These are phyloP conservation scores for Fonsecaea pedrosoi DNA, from an alignment of 2,329 filamentous ascomycete species.

Conservation along the genomic window DNA sequence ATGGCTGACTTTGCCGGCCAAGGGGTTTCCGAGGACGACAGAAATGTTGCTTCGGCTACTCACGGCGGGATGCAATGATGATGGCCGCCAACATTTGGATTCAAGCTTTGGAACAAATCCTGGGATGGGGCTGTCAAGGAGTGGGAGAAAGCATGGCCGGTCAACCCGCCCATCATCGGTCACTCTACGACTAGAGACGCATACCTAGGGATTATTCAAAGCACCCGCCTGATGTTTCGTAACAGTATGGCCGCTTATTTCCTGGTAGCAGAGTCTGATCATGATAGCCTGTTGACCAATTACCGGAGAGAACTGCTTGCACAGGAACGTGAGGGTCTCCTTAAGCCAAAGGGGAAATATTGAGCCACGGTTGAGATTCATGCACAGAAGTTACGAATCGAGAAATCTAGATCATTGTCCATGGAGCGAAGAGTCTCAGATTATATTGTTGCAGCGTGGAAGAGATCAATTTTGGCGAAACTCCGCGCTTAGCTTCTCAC, in stretches of 20 bases:
- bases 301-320: not conserved
- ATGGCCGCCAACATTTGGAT: not conserved
- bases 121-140: not conserved
- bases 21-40: not conserved
- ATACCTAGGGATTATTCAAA: not conserved
- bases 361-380: not conserved
- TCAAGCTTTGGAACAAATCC: not conserved
- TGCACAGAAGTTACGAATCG: not conserved
- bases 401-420: not conserved
- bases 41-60: not conserved
- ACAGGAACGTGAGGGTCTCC: not conserved
- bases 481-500: slow-evolving; percentile 7
- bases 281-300: not conserved
- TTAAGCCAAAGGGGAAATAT: not conserved
- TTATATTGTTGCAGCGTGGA: not conserved
- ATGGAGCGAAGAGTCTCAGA: not conserved
- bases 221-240: not conserved
- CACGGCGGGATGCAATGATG: not conserved
- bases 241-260: not conserved
- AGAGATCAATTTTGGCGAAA: not conserved
- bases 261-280: not conserved
- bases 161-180: not conserved
- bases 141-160: not conserved
- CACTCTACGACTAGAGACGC: not conserved
- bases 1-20: not conserved